These are phyloP conservation scores for Colletotrichum lupini DNA, from an alignment of 2,329 filamentous ascomycete species.

Conservation along the genomic window DNA sequence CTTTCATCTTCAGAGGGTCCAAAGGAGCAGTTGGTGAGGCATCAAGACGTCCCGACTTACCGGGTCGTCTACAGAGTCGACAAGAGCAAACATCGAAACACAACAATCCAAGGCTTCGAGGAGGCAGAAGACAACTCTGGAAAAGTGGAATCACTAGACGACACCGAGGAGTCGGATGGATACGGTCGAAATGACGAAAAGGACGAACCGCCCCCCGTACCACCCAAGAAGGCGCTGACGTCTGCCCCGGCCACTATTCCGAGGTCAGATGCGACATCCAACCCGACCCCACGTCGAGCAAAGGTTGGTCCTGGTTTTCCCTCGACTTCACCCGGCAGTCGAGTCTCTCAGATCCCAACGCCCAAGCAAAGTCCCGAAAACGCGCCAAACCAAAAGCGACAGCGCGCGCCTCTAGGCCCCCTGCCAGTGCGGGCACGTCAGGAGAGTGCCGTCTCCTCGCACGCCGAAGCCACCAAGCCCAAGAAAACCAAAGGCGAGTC, in stretches of 20 bases:
- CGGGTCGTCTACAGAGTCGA: constrained; percentile 70
- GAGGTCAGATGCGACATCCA: not conserved
- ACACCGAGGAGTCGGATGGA: constrained; percentile 32
- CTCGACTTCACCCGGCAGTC: constrained; percentile 10
- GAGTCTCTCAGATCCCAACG: constrained; percentile 38
- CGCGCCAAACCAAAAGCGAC: constrained; percentile 60
- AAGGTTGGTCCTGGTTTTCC: constrained; percentile 12
- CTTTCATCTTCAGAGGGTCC: constrained; percentile 50
- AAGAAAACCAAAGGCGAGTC: constrained; percentile 45
- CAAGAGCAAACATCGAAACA: constrained; percentile 60
- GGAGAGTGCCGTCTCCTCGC: constrained; percentile 37
- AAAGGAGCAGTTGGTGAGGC: constrained; percentile 33
- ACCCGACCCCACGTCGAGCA: constrained; percentile 13
- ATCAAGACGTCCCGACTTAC: constrained; percentile 51
- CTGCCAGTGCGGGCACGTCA: constrained; percentile 34
- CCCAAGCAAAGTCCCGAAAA: constrained; percentile 44
- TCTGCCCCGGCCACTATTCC: not conserved
- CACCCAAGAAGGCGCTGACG: constrained; percentile 34
- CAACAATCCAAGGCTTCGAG: constrained; percentile 47
- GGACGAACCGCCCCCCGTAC: constrained; percentile 33
- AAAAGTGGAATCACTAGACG: constrained; percentile 42
- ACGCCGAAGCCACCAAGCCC: constrained; percentile 40
- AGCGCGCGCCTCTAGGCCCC: constrained; percentile 48
- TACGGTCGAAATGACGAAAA: constrained; percentile 3
- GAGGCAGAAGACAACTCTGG: constrained; percentile 43